These are phyloP conservation scores for Tieghemostelium lacteum DNA, from an alignment of 78 protist species.

Conservation along the genomic window DNA sequence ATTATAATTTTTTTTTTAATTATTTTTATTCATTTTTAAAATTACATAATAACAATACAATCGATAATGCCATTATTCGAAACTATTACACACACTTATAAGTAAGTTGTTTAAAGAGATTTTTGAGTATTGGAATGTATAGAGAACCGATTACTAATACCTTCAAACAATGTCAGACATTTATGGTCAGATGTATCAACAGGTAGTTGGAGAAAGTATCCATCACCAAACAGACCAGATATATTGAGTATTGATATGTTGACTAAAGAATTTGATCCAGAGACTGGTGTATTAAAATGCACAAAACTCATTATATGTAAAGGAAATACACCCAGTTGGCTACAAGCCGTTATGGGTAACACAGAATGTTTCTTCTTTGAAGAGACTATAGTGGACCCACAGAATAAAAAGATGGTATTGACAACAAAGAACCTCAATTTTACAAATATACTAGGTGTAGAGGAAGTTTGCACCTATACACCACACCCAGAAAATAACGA, in stretches of 20 bases:
- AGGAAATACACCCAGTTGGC: conserved; percentile 62
- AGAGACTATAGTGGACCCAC: conserved; percentile 69
- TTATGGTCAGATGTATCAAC: conserved; percentile 71
- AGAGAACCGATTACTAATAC: too few species aligned
- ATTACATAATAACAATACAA: too few species aligned
- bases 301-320: conserved; percentile 58
- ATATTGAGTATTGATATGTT: conserved; percentile 74
- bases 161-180: conserved; percentile 68
- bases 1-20: background rate
- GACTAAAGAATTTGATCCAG: conserved; percentile 68
- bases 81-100: conserved; percentile 59
- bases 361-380: conserved; percentile 63
- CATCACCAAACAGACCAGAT: conserved; percentile 80
- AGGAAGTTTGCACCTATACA: conserved; percentile 72
- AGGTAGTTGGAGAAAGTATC: conserved; percentile 81
- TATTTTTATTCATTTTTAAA: background rate
- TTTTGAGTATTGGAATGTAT: too few species aligned
- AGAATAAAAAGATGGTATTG: conserved; percentile 45
- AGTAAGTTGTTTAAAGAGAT: conserved; percentile 53
- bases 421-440: conserved; percentile 56
- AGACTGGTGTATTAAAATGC: conserved; percentile 62
- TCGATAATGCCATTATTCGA: conserved; percentile 69
- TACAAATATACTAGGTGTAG: conserved; percentile 52
- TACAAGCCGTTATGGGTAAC: conserved; percentile 23
- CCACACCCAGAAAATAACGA: conserved; percentile 58